Evolutionary conservation across 1,139 yeast genomes (phyloP).

Genomic region (Taphrina deformans): DNA sequence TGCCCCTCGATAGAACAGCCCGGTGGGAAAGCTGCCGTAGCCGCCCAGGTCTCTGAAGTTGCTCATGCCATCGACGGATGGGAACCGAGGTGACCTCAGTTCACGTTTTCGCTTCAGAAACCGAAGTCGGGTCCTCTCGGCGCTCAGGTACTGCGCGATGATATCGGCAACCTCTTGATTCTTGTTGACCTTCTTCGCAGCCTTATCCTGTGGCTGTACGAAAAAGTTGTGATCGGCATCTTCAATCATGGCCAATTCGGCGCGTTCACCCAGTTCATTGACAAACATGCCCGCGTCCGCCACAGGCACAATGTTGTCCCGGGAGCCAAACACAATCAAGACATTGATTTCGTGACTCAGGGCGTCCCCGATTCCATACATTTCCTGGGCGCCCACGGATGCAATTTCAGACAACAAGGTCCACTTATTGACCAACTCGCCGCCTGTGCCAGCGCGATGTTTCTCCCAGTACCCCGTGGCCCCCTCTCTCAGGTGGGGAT

Average conservation of each 20-base stretch:
- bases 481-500: conserved; percentile 20
- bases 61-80: conserved; percentile 60
- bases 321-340: conserved; percentile 68
- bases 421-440: conserved; percentile 25
- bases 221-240: conserved; percentile 80
- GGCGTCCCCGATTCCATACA: conserved; percentile 11
- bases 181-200: conserved; percentile 50
- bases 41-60: conserved; percentile 86
- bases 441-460: conserved; percentile 28
- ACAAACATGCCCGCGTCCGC: conserved; percentile 63
- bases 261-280: conserved; percentile 58
- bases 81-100: conserved; percentile 55
- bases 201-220: conserved; percentile 47
- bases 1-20: conserved; percentile 64
- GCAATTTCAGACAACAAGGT: conserved; percentile 26
- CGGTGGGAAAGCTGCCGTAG: conserved; percentile 54
- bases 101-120: conserved; percentile 50
- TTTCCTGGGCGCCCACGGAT: conserved; percentile 28
- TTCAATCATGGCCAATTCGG: conserved; percentile 59
- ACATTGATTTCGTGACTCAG: conserved; percentile 46
- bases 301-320: conserved; percentile 65
- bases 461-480: conserved; percentile 25
- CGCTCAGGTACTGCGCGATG: conserved; percentile 56
- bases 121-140: conserved; percentile 55
- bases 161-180: conserved; percentile 57